Conservation (phyloP, 768 basidiomycete genomes). For the Clavulina sp. region DNA sequence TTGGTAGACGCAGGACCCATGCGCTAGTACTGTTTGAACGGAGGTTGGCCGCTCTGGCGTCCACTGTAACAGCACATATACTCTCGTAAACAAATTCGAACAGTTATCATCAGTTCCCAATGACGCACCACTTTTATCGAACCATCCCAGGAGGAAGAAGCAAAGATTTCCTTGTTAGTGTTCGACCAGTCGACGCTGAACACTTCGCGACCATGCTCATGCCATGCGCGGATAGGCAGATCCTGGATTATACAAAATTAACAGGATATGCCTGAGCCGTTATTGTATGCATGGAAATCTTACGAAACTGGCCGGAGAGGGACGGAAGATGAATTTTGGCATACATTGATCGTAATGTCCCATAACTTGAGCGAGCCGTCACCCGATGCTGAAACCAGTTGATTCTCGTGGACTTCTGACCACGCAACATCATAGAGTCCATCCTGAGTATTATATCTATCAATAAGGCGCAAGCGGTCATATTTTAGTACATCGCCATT, state of each 20-base stretch:
- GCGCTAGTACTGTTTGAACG: constrained; percentile 64
- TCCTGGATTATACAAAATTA: constrained; percentile 36
- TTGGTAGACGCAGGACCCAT: constrained; percentile 73
- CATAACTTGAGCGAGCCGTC: constrained; percentile 83
- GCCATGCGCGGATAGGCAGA: constrained; percentile 79
- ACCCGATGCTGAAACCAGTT: constrained; percentile 74
- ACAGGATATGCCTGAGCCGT: background rate
- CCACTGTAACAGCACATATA: constrained; percentile 41
- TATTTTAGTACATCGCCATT: no score
- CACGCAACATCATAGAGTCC: constrained; percentile 82
- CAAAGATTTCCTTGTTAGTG: constrained; percentile 71
- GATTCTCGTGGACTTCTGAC: constrained; percentile 91
- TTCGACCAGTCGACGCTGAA: constrained; percentile 96
- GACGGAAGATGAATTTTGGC: constrained; percentile 7
- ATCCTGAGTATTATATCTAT: constrained; percentile 78
- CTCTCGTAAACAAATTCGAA: background rate
- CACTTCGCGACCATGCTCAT: constrained; percentile 85
- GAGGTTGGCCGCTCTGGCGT: constrained; percentile 66
- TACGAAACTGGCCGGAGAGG: background rate
- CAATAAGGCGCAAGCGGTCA: no score
- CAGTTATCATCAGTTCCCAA: background rate
- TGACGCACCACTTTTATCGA: constrained; percentile 62
- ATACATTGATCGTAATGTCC: constrained; percentile 75
- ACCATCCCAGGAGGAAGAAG: constrained; percentile 85
- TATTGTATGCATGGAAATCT: background rate